These are phyloP conservation scores for Alternaria viburni DNA, from an alignment of 2,329 filamentous ascomycete genomes.

Conservation along the genomic window DNA sequence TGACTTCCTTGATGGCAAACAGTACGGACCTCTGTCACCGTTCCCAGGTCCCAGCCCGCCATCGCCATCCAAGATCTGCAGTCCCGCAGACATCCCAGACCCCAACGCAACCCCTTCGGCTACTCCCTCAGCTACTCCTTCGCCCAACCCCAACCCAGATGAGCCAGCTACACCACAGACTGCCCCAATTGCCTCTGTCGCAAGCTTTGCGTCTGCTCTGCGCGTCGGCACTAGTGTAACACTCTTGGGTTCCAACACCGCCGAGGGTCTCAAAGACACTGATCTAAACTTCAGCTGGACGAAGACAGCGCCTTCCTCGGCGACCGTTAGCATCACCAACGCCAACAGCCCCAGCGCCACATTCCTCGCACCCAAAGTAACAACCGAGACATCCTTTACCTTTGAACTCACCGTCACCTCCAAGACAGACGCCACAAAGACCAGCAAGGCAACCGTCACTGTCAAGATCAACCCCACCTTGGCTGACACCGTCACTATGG, in stretches of 20 bases:
- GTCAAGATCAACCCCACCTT: slow-evolving; percentile 34
- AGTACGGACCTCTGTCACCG: slow-evolving; percentile 49
- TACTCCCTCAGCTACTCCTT: neutral
- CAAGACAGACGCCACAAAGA: slow-evolving; percentile 30
- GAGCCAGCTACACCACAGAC: slow-evolving; percentile 6
- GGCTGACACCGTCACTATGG: slow-evolving; percentile 38
- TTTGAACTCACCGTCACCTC: slow-evolving; percentile 40
- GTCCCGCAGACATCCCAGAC: slow-evolving; percentile 23
- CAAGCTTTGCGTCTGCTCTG: slow-evolving; percentile 31
- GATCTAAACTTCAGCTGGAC: slow-evolving; percentile 44
- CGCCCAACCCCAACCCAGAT: neutral
- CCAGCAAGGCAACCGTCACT: slow-evolving; percentile 35
- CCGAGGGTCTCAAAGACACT: slow-evolving; percentile 18
- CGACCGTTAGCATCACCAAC: slow-evolving; percentile 29
- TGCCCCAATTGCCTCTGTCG: slow-evolving; percentile 22
- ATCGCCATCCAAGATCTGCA: slow-evolving; percentile 33
- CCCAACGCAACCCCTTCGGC: slow-evolving; percentile 12
- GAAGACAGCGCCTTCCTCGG: slow-evolving; percentile 29
- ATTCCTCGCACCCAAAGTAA: slow-evolving; percentile 32
- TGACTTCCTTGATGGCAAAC: slow-evolving; percentile 36
- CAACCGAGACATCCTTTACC: slow-evolving; percentile 26
- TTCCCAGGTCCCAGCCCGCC: slow-evolving; percentile 44
- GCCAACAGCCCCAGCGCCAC: slow-evolving; percentile 26
- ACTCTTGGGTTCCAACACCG: slow-evolving; percentile 40
- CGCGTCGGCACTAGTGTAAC: slow-evolving; percentile 39